Percentiles rank a stretch among this genome's conserved stretches.
These are phyloP conservation scores for Geotrichum citri-aurantii DNA, from an alignment of 1,139 yeast genomes.

Conservation along the genomic window DNA sequence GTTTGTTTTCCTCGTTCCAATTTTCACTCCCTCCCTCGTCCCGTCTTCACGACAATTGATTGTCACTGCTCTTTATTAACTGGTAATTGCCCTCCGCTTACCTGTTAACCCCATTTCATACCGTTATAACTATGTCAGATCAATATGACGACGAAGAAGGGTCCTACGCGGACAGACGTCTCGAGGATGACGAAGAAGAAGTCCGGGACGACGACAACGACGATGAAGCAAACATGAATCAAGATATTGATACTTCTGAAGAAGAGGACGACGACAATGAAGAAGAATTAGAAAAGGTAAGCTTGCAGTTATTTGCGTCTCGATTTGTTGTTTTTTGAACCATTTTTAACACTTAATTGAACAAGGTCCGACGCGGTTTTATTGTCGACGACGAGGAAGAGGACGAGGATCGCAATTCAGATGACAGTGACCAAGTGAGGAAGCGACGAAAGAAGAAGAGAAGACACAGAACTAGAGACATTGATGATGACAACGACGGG, in stretches of 20 bases:
- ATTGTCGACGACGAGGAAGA: constrained; percentile 89
- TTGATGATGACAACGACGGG: constrained; percentile 19
- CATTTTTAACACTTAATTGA: background rate
- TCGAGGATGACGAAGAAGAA: constrained; percentile 9
- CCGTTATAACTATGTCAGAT: constrained; percentile 15
- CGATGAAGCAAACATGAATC: constrained; percentile 18
- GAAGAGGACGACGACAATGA: constrained; percentile 43
- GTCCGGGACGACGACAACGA: constrained; percentile 18
- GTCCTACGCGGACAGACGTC: constrained; percentile 7
- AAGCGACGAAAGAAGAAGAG: constrained; percentile 28
- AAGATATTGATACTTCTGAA: constrained; percentile 35
- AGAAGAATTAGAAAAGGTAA: constrained; percentile 39
- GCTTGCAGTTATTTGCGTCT: constrained; percentile 10
- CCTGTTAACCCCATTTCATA: constrained; percentile 1
- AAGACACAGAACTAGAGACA: constrained; percentile 19
- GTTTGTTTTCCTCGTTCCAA: background rate
- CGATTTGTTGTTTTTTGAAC: background rate
- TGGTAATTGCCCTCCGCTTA: constrained; percentile 1
- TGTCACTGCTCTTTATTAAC: background rate
- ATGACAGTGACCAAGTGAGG: constrained; percentile 38
- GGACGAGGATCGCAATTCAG: constrained; percentile 47
- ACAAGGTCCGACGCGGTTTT: constrained; percentile 76
- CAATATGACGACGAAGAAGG: constrained; percentile 16
- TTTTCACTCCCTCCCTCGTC: background rate
- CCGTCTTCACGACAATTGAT: constrained; percentile 1